phyloP scores from a whole-genome alignment of 768 basidiomycete species.

The Lentinus tigrinus region DNA sequence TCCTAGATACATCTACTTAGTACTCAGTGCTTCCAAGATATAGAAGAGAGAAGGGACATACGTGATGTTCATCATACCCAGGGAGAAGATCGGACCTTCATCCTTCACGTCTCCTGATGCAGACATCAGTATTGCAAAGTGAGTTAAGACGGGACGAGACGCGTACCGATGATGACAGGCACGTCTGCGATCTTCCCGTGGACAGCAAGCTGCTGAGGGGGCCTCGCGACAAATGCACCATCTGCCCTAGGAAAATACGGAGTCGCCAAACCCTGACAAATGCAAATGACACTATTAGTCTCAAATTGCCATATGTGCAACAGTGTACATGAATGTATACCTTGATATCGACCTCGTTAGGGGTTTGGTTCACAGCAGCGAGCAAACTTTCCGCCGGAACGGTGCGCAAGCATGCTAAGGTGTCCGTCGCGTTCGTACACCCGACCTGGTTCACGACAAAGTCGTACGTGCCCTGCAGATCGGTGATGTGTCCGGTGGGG shows the following conservation, averaged over 20 bases:
- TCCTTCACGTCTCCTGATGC: slow-evolving; percentile 38
- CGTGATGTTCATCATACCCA: slow-evolving; percentile 29
- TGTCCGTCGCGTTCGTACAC: slow-evolving; percentile 35
- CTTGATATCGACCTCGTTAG: slow-evolving; percentile 29
- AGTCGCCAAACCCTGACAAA: no score
- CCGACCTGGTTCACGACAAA: slow-evolving; percentile 35
- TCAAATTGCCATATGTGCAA: no score
- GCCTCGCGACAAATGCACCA: no score
- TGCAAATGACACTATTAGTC: no score
- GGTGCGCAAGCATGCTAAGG: slow-evolving; percentile 40
- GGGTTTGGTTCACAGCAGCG: slow-evolving; percentile 32
- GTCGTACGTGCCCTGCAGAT: slow-evolving; percentile 40
- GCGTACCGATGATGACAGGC: no score
- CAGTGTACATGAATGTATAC: no score
- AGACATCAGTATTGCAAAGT: not conserved
- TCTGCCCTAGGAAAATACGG: no score
- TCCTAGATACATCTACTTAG: slow-evolving; percentile 15
- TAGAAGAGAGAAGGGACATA: slow-evolving; percentile 9
- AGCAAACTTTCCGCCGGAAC: slow-evolving; percentile 32
- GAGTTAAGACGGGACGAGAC: slow-evolving; percentile 14
- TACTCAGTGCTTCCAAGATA: no score
- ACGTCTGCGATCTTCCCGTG: no score
- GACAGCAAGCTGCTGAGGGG: slow-evolving; percentile 41
- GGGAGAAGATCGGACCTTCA: slow-evolving; percentile 49
- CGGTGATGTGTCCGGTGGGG: slow-evolving; percentile 3